Evolutionary conservation across 495 filamentous ascomycete genomes (phyloP), one percentile per base, ranked within the genome.

Genomic region (Aspergillus taichungensis): DNA sequence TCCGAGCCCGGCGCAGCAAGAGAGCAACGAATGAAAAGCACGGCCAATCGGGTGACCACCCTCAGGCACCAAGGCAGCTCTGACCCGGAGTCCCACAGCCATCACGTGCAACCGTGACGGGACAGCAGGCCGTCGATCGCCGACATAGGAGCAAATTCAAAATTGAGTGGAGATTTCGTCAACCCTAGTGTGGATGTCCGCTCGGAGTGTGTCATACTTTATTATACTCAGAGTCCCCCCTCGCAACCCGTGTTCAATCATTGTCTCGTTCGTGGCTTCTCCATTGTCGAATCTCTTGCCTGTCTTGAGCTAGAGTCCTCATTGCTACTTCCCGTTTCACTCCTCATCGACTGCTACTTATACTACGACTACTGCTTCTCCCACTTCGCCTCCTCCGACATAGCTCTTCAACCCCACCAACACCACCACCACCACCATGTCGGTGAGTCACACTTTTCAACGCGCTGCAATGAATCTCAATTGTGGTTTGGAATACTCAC

Each of bases 351-450:
- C 9, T 42, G 32, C 30, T 38, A 27, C 13, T 37, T 42, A 24
- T 37, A 36, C 41, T 38, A 34, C 32, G n/a, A n/a, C 33, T 30
- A 46, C 13, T 44, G 13, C 41, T 32, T 47, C 18, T 36, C 38
- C 13, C 10, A 29, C 8, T 34, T 14, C 43, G 37, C 28, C 29
- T 30, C 8, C 37, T 32, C 34, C 3, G 31, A 14, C 39, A 24
- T 42, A 34, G 45, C 10, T 24, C 30, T 37, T 11, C 42, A 13
- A 32, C 38, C 24, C 45, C 44, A 37, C 35, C 47, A 41, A 38
- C 42, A 40, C 57, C 53, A 24, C 59, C 42, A 40, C 57, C 53
- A 24, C 59, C 57, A 52, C 58, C 52, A 70, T 70, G 67, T 65
- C 67, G 46, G 67, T 70, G 57, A 70, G 67, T 67, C 49, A 55